Evolutionary conservation across 148 eudicot species (phyloP).

Genomic region (Heliamphora exappendiculata): DNA sequence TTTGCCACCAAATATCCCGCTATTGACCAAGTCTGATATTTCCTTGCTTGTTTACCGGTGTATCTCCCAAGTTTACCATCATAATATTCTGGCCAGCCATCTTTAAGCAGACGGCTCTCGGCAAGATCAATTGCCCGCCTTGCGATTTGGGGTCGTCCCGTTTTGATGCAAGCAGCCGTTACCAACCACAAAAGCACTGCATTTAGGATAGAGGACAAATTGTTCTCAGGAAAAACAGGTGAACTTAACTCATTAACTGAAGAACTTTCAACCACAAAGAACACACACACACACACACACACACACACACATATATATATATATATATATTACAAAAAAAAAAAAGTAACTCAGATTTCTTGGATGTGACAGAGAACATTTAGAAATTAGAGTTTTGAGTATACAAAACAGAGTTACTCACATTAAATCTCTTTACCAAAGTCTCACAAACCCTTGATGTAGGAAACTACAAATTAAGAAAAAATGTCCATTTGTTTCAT

Average conservation of each 20-base stretch:
- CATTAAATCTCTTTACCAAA: too few relatives aligned
- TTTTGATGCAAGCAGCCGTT: conserved; percentile 36
- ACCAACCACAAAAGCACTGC: conserved; percentile 35
- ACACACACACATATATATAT: too few relatives aligned
- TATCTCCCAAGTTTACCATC: conserved; percentile 30
- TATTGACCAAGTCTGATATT: conserved; percentile 31
- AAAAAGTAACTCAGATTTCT: too few relatives aligned
- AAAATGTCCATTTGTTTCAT: too few relatives aligned
- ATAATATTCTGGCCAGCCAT: conserved; percentile 34
- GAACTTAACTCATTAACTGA: background rate
- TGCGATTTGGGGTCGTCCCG: conserved; percentile 32
- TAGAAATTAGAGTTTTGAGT: too few relatives aligned
- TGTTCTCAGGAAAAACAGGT: background rate
- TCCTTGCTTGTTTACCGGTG: conserved; percentile 31
- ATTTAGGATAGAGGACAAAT: background rate
- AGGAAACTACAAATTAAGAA: background rate
- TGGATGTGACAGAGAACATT: too few relatives aligned
- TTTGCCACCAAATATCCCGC: conserved; percentile 35
- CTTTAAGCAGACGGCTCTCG: conserved; percentile 26
- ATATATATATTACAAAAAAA: too few relatives aligned
- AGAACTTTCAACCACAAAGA: background rate
- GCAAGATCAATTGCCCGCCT: conserved; percentile 33
- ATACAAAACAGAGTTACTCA: too few relatives aligned
- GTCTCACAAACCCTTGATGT: background rate
- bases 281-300: too few relatives aligned